Base-by-base conservation (phyloP, 1,284 basidiomycete genomes). In the Porogramme epimiltina region DNA sequence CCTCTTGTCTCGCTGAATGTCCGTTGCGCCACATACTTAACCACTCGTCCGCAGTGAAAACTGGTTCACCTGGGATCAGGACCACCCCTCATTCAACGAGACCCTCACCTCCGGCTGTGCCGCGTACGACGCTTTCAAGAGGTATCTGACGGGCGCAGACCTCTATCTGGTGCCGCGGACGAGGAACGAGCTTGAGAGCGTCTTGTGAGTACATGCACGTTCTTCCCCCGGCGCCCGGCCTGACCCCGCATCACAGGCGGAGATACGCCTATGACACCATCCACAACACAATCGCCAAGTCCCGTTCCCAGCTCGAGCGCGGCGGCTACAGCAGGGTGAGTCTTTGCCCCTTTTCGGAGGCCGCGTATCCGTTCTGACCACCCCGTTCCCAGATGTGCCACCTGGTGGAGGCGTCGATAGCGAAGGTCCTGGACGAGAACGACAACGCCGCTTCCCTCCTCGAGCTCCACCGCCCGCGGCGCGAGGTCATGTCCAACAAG, bases 211-310 rank as follows among this genome's bases (percentile, higher is more conserved):
- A 28, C 47, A 45, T 51, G 48, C 42, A 28, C 34, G 22, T 24
- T 20, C 19, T 52, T 42, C 50, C 34, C 23, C 51, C 18, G 23
- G 24, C 36, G 36, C 38, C 24, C 8, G 60, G 57, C 60, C 34
- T 58, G 45, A 19, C 42, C 43, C 26, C 45, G 25, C 65, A 8
- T 25, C 3, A 20, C 24, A 89, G 87, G 56, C 76, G 81, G 54
- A 76, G 89, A 62, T 91, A 91, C 63, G 80, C 85, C 0, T 83
- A 87, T 62, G 89, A 91, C 58, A 81, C 83, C 9, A 88, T 91
- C 52, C 89, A 91, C 67, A 91, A 91, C 65, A 80, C 80, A 4
- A 89, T 91, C 62, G 75, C 89, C 8, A 77, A 77, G 52, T 84
- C 85, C 56, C 82, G 86, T 39, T 79, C 79, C 24, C 72, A 82